phyloP scores from a whole-genome alignment of 2,329 filamentous ascomycete species.

The Penicillium psychrosexuale region DNA sequence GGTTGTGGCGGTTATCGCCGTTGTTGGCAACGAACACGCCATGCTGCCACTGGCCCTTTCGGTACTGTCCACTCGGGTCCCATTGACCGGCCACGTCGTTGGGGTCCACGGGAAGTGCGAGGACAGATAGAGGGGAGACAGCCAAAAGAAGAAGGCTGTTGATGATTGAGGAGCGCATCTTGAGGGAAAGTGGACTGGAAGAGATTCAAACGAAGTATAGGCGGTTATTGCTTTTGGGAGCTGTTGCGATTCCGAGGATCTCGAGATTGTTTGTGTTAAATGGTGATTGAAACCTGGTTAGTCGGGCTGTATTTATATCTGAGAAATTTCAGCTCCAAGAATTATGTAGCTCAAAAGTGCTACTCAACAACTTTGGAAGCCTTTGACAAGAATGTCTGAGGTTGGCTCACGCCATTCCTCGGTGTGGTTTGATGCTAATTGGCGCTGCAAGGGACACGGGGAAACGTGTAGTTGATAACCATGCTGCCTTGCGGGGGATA shows the following conservation, averaged over 20 bases:
- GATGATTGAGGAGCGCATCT: conserved; percentile 21
- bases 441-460: conserved; percentile 18
- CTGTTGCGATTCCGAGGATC: conserved; percentile 1
- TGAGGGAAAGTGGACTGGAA: background rate
- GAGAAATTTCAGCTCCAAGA: background rate
- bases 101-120: conserved; percentile 22
- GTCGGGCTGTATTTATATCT: conserved; percentile 18
- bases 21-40: conserved; percentile 19
- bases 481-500: conserved; percentile 17
- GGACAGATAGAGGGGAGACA: conserved; percentile 18
- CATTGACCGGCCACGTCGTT: conserved; percentile 19
- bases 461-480: conserved; percentile 18
- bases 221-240: background rate
- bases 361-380: background rate
- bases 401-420: background rate
- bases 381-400: conserved; percentile 11
- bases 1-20: conserved; percentile 4
- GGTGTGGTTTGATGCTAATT: conserved; percentile 8
- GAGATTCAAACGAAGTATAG: background rate
- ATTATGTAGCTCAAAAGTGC: conserved; percentile 9
- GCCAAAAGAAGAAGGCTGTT: conserved; percentile 21
- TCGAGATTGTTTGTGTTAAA: conserved; percentile 10
- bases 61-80: conserved; percentile 23
- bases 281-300: conserved; percentile 2
- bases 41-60: conserved; percentile 19